These are phyloP conservation scores for Mariannaea sp. DNA, from an alignment of 2,329 filamentous ascomycete genomes.

Conservation along the genomic window DNA sequence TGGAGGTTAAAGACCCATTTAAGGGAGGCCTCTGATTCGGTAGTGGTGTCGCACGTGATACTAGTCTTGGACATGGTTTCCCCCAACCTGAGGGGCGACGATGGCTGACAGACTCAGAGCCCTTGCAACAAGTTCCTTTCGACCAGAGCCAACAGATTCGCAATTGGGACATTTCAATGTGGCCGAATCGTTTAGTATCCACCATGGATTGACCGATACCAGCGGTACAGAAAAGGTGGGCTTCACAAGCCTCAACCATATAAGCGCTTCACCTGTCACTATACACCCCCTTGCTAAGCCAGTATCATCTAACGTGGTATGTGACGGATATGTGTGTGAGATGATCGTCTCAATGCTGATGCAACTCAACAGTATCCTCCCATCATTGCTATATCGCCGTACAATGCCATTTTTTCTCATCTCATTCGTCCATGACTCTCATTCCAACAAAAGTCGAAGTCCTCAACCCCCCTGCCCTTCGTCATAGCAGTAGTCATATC, in stretches of 20 bases:
- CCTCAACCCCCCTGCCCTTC: conserved; percentile 28
- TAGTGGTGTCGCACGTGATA: conserved; percentile 33
- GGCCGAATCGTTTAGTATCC: conserved; percentile 10
- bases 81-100: conserved; percentile 35
- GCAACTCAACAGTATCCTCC: conserved; percentile 6
- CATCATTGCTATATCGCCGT: conserved; percentile 14
- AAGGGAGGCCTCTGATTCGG: conserved; percentile 31
- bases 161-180: conserved; percentile 28
- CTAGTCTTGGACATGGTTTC: conserved; percentile 29
- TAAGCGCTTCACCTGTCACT: conserved; percentile 16
- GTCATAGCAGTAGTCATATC: conserved; percentile 26
- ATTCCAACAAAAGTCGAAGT: conserved; percentile 31
- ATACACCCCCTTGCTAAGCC: conserved; percentile 17
- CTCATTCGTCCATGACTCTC: conserved; percentile 33
- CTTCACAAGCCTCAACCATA: conserved; percentile 14
- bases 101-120: conserved; percentile 36
- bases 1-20: conserved; percentile 28
- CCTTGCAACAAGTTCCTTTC: conserved; percentile 23
- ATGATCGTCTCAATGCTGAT: conserved; percentile 22
- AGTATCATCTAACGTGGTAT: conserved; percentile 21
- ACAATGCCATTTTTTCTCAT: conserved; percentile 37
- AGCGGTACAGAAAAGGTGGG: conserved; percentile 18
- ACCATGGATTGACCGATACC: conserved; percentile 26
- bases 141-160: conserved; percentile 24
- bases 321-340: conserved; percentile 18